Evolutionary conservation across 331 rosid species (phyloP), one percentile per base, ranked within the genome.

Genomic region (Malus hybrid): DNA sequence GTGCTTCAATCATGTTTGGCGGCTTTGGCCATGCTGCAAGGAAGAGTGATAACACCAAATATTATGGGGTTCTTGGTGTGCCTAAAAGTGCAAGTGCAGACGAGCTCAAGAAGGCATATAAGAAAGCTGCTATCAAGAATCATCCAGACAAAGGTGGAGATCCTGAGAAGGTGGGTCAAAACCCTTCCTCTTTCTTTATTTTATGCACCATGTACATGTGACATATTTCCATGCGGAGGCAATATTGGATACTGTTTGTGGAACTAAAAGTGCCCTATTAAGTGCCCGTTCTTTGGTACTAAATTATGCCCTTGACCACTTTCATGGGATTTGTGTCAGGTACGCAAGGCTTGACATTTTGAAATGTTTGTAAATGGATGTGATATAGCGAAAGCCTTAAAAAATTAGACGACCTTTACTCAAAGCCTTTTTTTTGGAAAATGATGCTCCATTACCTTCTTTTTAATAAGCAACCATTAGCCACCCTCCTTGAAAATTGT

Each of bases 61-160:
- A 83, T 65, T 88, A 88, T 67, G 86, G 85, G 71, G 31, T 81
- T 81, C 97, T 87, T 78, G 92, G 92, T 75, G 93, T 87, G 81
- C 71, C 89, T 14, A 87, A 87, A 76, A 84, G 13, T 75, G 87
- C 90, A 1, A 82, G 70, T 80, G 85, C 86, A 64, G 92, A 91
- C 72, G 93, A 88, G 77, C 86, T 87, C 32, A 91, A 91, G 83
- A 88, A 89, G 73, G 93, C 96, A 65, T 90, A 86, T 68, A 85
- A 63, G 73, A 90, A 82, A 77, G 93, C 93, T 4, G 93, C 96
- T 22, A 89, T 88, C 42, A 83, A 83, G 84, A 91, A 85, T 76
- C 93, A 91, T 80, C 96, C 92, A 1, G 97, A 91, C 71, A 87
- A 91, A 79, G 93, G 92, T 72, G 97, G 97, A 54, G 97, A 91